A percentile compares a stretch with the other conserved stretches of the same genome.
Evolutionary conservation across 2,329 filamentous ascomycete genomes (phyloP).

Genomic region (Biscogniauxia sp.): DNA sequence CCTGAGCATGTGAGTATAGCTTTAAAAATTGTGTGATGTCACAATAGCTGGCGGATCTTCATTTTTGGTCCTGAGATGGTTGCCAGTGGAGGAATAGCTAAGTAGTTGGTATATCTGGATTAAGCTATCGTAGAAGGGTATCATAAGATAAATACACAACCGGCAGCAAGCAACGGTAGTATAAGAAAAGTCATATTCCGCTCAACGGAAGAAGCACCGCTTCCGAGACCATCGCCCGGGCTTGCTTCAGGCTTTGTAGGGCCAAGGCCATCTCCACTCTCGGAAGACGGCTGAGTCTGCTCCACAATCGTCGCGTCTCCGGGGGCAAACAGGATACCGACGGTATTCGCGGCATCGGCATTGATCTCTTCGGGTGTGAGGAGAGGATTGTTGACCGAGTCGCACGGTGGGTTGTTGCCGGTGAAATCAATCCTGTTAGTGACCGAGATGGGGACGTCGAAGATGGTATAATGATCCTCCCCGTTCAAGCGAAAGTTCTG

Average conservation of each 20-base stretch:
- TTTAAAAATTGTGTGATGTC: too few relatives aligned
- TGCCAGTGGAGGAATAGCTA: too few relatives aligned
- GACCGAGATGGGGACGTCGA: conserved; percentile 66
- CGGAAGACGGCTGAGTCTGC: conserved; percentile 33
- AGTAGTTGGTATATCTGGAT: too few relatives aligned
- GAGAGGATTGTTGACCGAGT: conserved; percentile 50
- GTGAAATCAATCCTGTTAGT: conserved; percentile 59
- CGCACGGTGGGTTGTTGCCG: conserved; percentile 46
- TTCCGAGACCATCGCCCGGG: conserved; percentile 33
- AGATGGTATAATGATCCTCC: conserved; percentile 65
- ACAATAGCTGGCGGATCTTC: too few relatives aligned
- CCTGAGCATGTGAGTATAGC: too few relatives aligned
- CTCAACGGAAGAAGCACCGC: conserved; percentile 29
- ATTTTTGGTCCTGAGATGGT: too few relatives aligned
- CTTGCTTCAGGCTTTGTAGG: conserved; percentile 27
- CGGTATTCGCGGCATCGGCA: conserved; percentile 39
- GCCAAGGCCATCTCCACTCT: conserved; percentile 27
- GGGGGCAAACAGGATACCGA: conserved; percentile 51
- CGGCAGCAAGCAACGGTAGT: conserved; percentile 33
- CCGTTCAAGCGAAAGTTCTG: conserved; percentile 67
- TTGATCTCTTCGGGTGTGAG: conserved; percentile 46
- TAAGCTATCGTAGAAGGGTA: not conserved
- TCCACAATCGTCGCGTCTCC: conserved; percentile 49
- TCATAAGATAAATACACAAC: conserved; percentile 20
- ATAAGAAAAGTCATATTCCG: conserved; percentile 35